A percentile compares a stretch with the other conserved stretches of the same genome.
These are phyloP conservation scores for Malassezia sp. DNA, from an alignment of 1,284 basidiomycete genomes.

Conservation along the genomic window DNA sequence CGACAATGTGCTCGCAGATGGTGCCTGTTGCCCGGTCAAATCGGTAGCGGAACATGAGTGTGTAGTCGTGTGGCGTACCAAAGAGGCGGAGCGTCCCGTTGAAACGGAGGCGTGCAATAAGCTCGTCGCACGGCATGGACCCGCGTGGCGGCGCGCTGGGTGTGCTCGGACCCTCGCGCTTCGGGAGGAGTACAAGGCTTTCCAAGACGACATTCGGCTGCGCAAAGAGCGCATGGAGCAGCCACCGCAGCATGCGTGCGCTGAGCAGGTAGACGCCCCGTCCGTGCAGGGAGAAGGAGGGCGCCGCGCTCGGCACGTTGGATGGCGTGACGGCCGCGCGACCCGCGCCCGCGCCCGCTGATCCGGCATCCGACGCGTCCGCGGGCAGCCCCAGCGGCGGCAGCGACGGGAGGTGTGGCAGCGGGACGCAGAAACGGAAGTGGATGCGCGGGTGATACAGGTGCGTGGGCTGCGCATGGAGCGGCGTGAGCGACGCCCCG, in stretches of 20 bases:
- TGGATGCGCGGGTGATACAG: slow-evolving; percentile 11
- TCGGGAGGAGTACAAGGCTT: slow-evolving; percentile 3
- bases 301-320: no score
- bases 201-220: slow-evolving; percentile 1
- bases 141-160: not conserved
- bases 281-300: slow-evolving; percentile 9
- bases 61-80: slow-evolving; percentile 31
- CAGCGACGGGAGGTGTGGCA: not conserved
- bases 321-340: not conserved
- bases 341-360: not conserved
- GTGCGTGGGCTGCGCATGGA: not conserved
- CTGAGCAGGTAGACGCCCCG: slow-evolving; percentile 8
- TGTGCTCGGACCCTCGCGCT: not conserved
- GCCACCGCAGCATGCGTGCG: slow-evolving; percentile 4
- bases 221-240: slow-evolving; percentile 3
- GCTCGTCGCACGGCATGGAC: slow-evolving; percentile 19
- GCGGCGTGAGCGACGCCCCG: not conserved
- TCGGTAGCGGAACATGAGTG: slow-evolving; percentile 37
- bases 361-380: not conserved
- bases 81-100: slow-evolving; percentile 29
- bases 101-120: slow-evolving; percentile 30
- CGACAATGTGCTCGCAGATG: slow-evolving; percentile 33
- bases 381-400: not conserved
- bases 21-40: slow-evolving; percentile 35
- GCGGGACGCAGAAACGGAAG: slow-evolving; percentile 7